Evolutionary conservation across 2,329 filamentous ascomycete genomes (phyloP), one percentile per base, ranked within the genome.

Genomic region (Acrocalymma vagum): DNA sequence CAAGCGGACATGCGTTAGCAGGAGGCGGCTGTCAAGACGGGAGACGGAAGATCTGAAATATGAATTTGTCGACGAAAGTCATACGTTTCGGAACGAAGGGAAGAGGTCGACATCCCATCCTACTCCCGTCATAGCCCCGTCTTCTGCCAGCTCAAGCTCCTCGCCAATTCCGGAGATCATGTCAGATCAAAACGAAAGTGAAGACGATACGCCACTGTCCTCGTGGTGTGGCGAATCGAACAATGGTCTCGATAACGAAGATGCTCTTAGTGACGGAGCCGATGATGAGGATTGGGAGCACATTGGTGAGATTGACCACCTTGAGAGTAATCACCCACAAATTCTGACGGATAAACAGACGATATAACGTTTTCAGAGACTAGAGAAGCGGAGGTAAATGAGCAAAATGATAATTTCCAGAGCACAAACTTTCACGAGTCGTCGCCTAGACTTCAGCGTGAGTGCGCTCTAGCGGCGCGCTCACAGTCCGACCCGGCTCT

Each of bases 281-380:
- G 16, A 41, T 41, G n/a, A n/a, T n/a, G 17, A 34, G 29, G 36
- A 45, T 45, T 40, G 15, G 24, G 30, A 44, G 34, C 24, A 38
- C 15, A 44, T 38, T 39, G 13, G 41, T 44, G 17, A 44, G 35
- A 38, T 44, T 45, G 14, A 41, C 31, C 15, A 45, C 36, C 22
- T 40, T 21, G 24, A 40, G 37, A 45, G 42, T 22, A 45, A 40
- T 41, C 16, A 40, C 42, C 42, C 16, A 41, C 20, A 45, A 35
- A 41, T 9, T 43, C 41, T 45, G 15, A 45, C 20, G 27, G 25
- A 40, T 41, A 35, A 41, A 45, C 20, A 45, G 37, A 45, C 17
- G 24, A 45, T 35, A 41, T 45, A 24, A 40, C 30, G 17, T 29
- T 40, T 40, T n/a, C n/a, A n/a, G n/a, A n/a, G n/a, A n/a, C n/a